phyloP scores from a whole-genome alignment of 2,329 filamentous ascomycete genomes.

The Annulohypoxylon truncatum region DNA sequence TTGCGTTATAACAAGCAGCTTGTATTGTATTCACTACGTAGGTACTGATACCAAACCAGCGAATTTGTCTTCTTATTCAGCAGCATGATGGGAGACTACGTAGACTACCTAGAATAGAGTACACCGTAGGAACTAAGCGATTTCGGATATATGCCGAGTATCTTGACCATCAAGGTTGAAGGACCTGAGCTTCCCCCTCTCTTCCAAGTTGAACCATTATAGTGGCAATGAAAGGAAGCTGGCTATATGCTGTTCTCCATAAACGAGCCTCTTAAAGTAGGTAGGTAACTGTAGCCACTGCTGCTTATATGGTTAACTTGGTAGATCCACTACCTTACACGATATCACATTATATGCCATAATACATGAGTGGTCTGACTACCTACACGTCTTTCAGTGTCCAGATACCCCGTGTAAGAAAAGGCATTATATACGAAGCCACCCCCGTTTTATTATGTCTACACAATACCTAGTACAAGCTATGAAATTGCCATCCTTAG shows the following conservation, averaged over 20 bases:
- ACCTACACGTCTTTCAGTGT: background rate
- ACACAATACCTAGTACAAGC: background rate
- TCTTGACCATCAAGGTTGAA: constrained; percentile 30
- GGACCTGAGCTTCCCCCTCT: background rate
- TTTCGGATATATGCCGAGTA: background rate
- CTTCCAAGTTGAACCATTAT: background rate
- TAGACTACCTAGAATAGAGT: background rate
- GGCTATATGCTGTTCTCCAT: background rate
- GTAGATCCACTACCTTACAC: background rate
- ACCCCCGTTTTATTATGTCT: background rate
- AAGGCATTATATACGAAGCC: background rate
- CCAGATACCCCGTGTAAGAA: background rate
- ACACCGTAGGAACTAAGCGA: background rate
- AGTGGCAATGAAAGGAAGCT: background rate
- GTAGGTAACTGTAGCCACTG: background rate
- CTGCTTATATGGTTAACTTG: background rate
- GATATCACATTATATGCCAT: background rate
- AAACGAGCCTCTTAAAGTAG: background rate
- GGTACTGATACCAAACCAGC: background rate
- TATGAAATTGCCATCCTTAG: background rate
- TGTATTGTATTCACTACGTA: background rate
- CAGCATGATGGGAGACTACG: background rate
- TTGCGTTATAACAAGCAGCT: background rate
- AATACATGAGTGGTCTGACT: background rate
- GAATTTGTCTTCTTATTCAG: background rate